Conservation (phyloP, 768 basidiomycete genomes). For the Boletus coccyginus region DNA sequence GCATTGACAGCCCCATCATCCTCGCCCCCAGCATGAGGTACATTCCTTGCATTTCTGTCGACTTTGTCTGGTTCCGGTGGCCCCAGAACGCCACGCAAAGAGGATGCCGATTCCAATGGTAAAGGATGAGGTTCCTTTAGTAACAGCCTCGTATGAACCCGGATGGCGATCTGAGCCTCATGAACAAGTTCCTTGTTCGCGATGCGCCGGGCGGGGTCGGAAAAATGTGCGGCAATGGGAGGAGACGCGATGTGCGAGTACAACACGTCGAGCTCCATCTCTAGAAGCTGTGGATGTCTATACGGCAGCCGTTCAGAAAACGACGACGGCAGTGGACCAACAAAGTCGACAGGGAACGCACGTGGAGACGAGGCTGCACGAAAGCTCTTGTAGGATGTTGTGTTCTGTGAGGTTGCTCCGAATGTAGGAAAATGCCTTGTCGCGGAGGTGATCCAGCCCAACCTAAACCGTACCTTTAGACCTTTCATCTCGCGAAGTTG, state of each 20-base stretch:
- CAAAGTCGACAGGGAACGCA: not conserved
- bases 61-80: too few species aligned
- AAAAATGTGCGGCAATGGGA: not conserved
- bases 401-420: slow-evolving; percentile 6
- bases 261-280: slow-evolving; percentile 1
- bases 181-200: slow-evolving; percentile 15
- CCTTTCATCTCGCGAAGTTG: slow-evolving; percentile 7
- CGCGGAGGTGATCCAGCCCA: slow-evolving; percentile 16
- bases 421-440: slow-evolving; percentile 19
- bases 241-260: not conserved
- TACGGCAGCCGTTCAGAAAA: not conserved
- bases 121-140: not conserved
- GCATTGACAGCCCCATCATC: too few species aligned
- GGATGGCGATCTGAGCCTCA: slow-evolving; percentile 19
- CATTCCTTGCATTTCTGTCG: too few species aligned
- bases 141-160: slow-evolving; percentile 10
- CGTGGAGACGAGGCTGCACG: not conserved
- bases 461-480: slow-evolving; percentile 8
- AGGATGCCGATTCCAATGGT: not conserved
- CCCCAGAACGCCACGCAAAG: too few species aligned
- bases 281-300: slow-evolving; percentile 1
- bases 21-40: too few species aligned
- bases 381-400: not conserved
- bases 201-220: slow-evolving; percentile 8
- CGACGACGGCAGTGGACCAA: not conserved